These are phyloP conservation scores for Fusarium anthophilum DNA, from an alignment of 2,329 filamentous ascomycete species.

Conservation along the genomic window DNA sequence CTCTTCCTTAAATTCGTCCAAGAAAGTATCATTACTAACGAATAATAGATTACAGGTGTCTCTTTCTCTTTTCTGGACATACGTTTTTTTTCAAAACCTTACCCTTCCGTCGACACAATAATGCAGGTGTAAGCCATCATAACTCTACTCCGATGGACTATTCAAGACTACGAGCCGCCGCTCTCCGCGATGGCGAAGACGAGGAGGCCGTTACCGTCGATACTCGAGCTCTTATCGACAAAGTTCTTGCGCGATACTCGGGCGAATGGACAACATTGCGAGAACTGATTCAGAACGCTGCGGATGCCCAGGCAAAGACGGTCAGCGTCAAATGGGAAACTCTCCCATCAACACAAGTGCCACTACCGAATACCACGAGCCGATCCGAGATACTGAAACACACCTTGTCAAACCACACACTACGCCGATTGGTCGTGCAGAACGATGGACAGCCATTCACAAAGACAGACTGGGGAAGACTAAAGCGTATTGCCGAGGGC, in stretches of 20 bases:
- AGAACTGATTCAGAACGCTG: conserved; percentile 98
- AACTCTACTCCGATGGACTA: conserved; percentile 67
- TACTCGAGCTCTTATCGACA: conserved; percentile 95
- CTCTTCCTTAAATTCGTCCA: not conserved
- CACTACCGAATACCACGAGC: conserved; percentile 72
- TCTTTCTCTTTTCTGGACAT: not conserved
- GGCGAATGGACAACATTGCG: conserved; percentile 92
- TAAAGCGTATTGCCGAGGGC: conserved; percentile 98
- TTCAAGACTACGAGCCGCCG: conserved; percentile 82
- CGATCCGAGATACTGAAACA: conserved; percentile 82
- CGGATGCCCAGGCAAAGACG: conserved; percentile 89
- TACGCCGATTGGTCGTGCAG: conserved; percentile 87
- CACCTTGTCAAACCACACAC: conserved; percentile 82
- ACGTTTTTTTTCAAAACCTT: not conserved
- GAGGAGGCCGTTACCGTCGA: conserved; percentile 99
- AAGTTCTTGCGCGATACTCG: conserved; percentile 94
- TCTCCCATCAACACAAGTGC: conserved; percentile 80
- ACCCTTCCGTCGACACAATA: not conserved
- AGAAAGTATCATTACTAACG: conserved; percentile 3
- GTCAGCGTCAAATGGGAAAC: conserved; percentile 95
- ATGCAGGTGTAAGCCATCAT: conserved; percentile 31
- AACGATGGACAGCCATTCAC: conserved; percentile 92
- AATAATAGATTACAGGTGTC: not conserved
- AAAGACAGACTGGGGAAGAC: conserved; percentile 87
- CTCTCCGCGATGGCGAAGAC: conserved; percentile 84